Evolutionary conservation across 2,329 filamentous ascomycete species (phyloP), one percentile per base, ranked within the genome.

Genomic region (Mollisiaceae sp.): DNA sequence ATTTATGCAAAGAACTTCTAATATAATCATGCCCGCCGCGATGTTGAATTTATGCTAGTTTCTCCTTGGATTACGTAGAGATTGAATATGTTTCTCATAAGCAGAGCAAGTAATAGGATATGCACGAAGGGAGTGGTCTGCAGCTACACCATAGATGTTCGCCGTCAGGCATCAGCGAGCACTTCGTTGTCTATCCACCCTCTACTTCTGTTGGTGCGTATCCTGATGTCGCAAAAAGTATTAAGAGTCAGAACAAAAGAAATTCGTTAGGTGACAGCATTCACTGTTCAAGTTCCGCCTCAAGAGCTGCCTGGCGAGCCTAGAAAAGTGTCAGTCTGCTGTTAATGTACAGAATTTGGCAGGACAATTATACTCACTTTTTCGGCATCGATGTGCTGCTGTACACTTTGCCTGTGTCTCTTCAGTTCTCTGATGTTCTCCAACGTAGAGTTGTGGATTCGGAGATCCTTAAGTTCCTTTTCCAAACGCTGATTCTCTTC

Each of bases 401-500:
- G 11, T 4, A 43, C 24, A n/a, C 11, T 14, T 5, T 15, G n/a
- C 15, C 27, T 32, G 12, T 41, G 9, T 47, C 8, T n/a, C 2
- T 14, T 12, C 18, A 5, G 8, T 20, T 35, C 12, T 18, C 38
- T 1, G 27, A 64, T 59, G 27, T 56, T 60, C 8, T 50, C 39
- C 12, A 47, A 36, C 38, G 45, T 22, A 15, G 35, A 15, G 8
- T 50, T 52, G 57, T 59, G 35, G 1, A 24, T 39, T 14, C 20
- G 22, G 9, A 45, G 43, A 8, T 35, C 60, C 39, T 65, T 32
- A 14, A 65, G 56, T 4, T 41, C 41, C 45, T 64, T 64, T 47
- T 55, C 62, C 27, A 62, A 32, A 15, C 55, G 39, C 47, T 62
- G 39, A 22, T 52, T 50, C 45, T 65, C 63, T 14, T 59, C 67